phyloP scores from a whole-genome alignment of 495 filamentous ascomycete species.

The Cladorrhinum samala region DNA sequence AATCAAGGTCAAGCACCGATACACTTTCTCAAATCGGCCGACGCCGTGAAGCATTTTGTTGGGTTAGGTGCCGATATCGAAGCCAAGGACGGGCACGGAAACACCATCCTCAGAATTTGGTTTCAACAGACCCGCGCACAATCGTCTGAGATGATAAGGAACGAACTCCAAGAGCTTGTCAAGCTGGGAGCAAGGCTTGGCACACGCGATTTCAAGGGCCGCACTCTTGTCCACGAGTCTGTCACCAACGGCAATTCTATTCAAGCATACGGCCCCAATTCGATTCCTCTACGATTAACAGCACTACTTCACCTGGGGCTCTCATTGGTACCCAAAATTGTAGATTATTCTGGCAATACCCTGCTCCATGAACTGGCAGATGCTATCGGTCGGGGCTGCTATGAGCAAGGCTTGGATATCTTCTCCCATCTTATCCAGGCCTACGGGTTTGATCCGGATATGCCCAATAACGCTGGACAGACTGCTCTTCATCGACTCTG shows the following conservation, averaged over 20 bases:
- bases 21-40: background rate
- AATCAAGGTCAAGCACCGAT: conserved; percentile 6
- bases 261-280: no score
- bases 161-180: background rate
- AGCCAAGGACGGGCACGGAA: no score
- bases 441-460: conserved; percentile 11
- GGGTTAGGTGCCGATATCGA: conserved; percentile 17
- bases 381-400: background rate
- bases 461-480: conserved; percentile 4
- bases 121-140: no score
- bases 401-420: background rate
- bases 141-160: conserved; percentile 7
- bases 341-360: conserved; percentile 12
- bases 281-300: background rate
- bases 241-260: no score
- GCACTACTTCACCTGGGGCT: background rate
- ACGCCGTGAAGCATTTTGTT: conserved; percentile 5
- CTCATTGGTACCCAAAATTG: background rate
- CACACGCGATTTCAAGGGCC: no score
- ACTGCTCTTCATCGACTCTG: conserved; percentile 9
- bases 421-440: no score
- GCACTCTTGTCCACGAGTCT: no score
- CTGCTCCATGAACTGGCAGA: conserved; percentile 12
- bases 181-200: background rate
- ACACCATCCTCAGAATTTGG: background rate